Evolutionary conservation across 2,329 filamentous ascomycete species (phyloP).

Genomic region (Aspergillus sclerotialis): DNA sequence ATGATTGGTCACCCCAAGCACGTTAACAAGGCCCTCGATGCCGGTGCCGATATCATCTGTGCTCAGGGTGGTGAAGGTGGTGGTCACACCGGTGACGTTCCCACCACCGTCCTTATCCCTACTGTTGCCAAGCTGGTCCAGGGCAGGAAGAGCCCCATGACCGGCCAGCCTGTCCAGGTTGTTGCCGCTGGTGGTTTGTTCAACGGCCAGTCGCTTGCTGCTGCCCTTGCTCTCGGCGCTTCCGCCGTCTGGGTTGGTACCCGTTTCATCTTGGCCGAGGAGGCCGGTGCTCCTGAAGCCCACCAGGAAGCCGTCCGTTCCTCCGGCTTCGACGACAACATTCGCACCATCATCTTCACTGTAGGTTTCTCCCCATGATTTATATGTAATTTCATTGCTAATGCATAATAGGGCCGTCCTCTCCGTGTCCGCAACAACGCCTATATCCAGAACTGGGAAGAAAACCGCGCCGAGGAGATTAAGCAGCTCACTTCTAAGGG

Average conservation of each 20-base stretch:
- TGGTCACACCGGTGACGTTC: conserved; percentile 90
- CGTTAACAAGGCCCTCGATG: conserved; percentile 88
- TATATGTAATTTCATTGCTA: conserved; percentile 7
- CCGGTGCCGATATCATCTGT: conserved; percentile 93
- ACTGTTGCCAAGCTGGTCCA: conserved; percentile 76
- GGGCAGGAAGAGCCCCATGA: conserved; percentile 78
- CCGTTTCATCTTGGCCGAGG: conserved; percentile 85
- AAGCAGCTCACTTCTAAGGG: conserved; percentile 86
- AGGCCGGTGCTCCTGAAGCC: conserved; percentile 85
- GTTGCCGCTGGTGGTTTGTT: conserved; percentile 90
- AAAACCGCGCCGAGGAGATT: conserved; percentile 82
- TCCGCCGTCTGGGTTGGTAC: conserved; percentile 94
- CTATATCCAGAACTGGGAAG: conserved; percentile 95
- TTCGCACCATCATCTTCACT: conserved; percentile 97
- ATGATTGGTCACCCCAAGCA: conserved; percentile 99
- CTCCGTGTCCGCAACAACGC: conserved; percentile 87
- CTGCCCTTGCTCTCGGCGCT: conserved; percentile 87
- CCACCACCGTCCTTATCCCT: conserved; percentile 86
- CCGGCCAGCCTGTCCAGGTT: conserved; percentile 80
- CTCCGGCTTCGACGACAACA: conserved; percentile 86
- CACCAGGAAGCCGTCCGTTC: conserved; percentile 96
- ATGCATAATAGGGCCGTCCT: conserved; percentile 59
- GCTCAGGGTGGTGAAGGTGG: conserved; percentile 97
- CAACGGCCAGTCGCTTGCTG: conserved; percentile 84
- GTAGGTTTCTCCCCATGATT: conserved; percentile 23